Percentiles rank a stretch among this genome's conserved stretches.
Conservation (phyloP, 345 rosid species). For the Angophora floribunda region DNA sequence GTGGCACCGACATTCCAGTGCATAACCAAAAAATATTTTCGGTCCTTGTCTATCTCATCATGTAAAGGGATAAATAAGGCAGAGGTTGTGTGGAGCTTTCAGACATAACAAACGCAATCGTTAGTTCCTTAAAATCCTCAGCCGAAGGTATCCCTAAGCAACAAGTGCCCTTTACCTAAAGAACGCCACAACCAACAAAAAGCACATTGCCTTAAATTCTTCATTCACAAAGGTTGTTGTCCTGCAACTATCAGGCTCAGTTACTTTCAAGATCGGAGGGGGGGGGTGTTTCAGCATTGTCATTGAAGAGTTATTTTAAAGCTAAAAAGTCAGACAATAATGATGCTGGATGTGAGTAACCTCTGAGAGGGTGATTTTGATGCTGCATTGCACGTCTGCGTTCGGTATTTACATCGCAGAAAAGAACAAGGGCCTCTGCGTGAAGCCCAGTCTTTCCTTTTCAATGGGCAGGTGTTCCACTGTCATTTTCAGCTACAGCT, state of each 20-base stretch:
- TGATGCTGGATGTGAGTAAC: background rate
- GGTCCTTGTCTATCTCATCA: background rate
- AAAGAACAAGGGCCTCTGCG: background rate
- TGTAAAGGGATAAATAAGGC: background rate
- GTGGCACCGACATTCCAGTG: background rate
- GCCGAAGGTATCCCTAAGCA: constrained; percentile 24
- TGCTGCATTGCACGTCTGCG: background rate
- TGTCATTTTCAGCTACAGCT: background rate
- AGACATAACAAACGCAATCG: constrained; percentile 4
- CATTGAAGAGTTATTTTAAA: background rate
- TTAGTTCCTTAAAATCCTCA: constrained; percentile 26
- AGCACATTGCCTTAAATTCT: background rate
- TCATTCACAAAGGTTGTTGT: background rate
- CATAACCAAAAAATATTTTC: background rate
- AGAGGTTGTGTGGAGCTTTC: constrained; percentile 9
- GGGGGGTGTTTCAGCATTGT: background rate
- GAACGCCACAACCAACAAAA: constrained; percentile 1
- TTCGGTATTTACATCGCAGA: background rate
- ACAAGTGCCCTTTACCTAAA: constrained; percentile 46
- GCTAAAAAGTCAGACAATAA: background rate
- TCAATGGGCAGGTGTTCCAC: background rate
- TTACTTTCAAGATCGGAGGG: background rate
- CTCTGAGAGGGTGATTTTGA: background rate
- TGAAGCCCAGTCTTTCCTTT: background rate
- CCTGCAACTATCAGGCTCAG: background rate